Conservation (phyloP, 1,284 basidiomycete species). For the Ganoderma leucocontextum region DNA sequence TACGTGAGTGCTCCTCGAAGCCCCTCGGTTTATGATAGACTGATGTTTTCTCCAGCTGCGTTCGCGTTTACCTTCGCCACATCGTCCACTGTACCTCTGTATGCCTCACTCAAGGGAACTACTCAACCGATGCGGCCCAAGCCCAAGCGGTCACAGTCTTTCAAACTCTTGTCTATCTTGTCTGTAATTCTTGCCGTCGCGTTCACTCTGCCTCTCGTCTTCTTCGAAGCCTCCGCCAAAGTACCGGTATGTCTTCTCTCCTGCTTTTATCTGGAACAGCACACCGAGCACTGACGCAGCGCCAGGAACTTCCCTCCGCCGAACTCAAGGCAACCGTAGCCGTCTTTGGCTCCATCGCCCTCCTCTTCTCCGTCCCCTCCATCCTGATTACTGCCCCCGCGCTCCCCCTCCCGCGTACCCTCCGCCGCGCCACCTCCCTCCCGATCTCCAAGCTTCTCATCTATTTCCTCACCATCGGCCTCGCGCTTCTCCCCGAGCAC, state of each 20-base stretch:
- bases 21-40: background rate
- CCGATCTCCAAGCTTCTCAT: conserved; percentile 57
- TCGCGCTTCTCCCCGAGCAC: conserved; percentile 52
- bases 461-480: conserved; percentile 48
- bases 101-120: conserved; percentile 62
- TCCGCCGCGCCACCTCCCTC: conserved; percentile 53
- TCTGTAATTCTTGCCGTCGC: conserved; percentile 57
- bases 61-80: conserved; percentile 73
- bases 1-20: conserved; percentile 55
- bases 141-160: conserved; percentile 59
- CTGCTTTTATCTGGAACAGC: background rate
- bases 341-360: conserved; percentile 57
- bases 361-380: conserved; percentile 67
- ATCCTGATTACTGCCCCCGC: conserved; percentile 63
- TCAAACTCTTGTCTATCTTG: conserved; percentile 61
- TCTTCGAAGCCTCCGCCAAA: conserved; percentile 57
- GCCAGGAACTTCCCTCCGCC: conserved; percentile 38
- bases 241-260: conserved; percentile 47
- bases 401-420: conserved; percentile 52
- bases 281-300: conserved; percentile 3
- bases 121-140: conserved; percentile 50
- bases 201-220: conserved; percentile 64
- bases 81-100: conserved; percentile 68
- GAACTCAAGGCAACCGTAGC: conserved; percentile 46
- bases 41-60: conserved; percentile 47